These are phyloP conservation scores for Alternaria dauci DNA, from an alignment of 2,329 filamentous ascomycete species.

Conservation along the genomic window DNA sequence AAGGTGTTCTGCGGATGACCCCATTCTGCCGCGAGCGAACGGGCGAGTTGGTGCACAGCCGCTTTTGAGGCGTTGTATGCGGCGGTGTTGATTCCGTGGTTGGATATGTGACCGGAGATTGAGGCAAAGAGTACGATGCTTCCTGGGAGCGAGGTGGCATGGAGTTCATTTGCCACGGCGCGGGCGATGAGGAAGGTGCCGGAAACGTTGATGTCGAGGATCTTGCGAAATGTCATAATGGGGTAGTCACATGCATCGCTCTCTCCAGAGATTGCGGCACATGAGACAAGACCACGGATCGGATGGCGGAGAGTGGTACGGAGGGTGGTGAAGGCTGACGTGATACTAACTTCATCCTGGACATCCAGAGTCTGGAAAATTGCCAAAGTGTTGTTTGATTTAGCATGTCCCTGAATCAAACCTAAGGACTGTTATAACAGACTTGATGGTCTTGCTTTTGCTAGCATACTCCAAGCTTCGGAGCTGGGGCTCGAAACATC, in stretches of 20 bases:
- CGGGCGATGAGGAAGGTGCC: constrained; percentile 49
- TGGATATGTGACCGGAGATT: constrained; percentile 49
- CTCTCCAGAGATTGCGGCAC: constrained; percentile 42
- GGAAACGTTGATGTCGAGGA: constrained; percentile 51
- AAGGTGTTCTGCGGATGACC: constrained; percentile 51
- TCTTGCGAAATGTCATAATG: constrained; percentile 42
- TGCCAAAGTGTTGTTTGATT: constrained; percentile 17
- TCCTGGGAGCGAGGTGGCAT: constrained; percentile 38
- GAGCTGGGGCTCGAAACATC: constrained; percentile 18
- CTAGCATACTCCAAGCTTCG: constrained; percentile 20
- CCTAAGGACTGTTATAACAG: not conserved
- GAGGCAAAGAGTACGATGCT: constrained; percentile 52
- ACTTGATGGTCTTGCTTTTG: not conserved
- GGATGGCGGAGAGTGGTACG: constrained; percentile 24
- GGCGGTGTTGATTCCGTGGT: constrained; percentile 52
- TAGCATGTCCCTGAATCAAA: constrained; percentile 6
- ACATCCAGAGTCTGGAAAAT: constrained; percentile 32
- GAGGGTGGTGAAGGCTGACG: constrained; percentile 20
- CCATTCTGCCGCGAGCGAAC: constrained; percentile 62
- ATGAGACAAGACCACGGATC: constrained; percentile 37
- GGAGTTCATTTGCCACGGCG: constrained; percentile 45
- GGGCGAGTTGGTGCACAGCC: constrained; percentile 61
- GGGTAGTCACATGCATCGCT: constrained; percentile 47
- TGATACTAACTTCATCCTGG: constrained; percentile 30
- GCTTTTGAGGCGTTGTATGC: constrained; percentile 65